These are phyloP conservation scores for Fragosphaeria purpurea DNA, from an alignment of 2,329 filamentous ascomycete species.

Conservation along the genomic window DNA sequence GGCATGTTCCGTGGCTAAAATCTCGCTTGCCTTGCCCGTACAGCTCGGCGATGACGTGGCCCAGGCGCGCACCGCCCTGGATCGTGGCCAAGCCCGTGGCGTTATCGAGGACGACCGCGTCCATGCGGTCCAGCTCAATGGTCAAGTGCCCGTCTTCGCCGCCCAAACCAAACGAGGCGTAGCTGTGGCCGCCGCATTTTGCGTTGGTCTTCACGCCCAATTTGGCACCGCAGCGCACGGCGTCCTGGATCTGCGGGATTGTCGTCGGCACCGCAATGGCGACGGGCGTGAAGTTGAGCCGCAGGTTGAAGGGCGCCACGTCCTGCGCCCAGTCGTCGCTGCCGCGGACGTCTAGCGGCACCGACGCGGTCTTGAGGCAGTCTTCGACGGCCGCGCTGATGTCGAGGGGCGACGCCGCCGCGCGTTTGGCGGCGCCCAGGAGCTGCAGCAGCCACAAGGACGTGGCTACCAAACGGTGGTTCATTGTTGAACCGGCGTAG, in stretches of 20 bases:
- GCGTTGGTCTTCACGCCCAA: conserved; percentile 34
- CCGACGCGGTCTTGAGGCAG: conserved; percentile 15
- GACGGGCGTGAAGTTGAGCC: conserved; percentile 27
- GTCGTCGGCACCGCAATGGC: conserved; percentile 33
- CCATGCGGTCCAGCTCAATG: conserved; percentile 35
- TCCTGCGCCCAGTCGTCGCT: conserved; percentile 24
- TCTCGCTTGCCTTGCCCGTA: conserved; percentile 28
- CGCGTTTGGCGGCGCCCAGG: background rate
- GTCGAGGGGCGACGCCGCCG: conserved; percentile 12
- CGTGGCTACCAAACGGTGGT: background rate
- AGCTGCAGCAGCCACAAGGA: conserved; percentile 3
- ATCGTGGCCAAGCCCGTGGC: conserved; percentile 30
- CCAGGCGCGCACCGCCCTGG: conserved; percentile 39
- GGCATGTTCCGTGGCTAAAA: conserved; percentile 40
- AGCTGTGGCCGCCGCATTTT: conserved; percentile 40
- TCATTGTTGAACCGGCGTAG: background rate
- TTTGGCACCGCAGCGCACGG: conserved; percentile 32
- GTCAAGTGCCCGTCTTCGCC: conserved; percentile 37
- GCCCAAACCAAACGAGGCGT: conserved; percentile 36
- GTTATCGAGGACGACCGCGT: conserved; percentile 30
- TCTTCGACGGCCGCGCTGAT: conserved; percentile 14
- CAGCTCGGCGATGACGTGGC: conserved; percentile 31
- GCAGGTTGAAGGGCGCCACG: conserved; percentile 22
- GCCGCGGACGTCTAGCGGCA: conserved; percentile 13
- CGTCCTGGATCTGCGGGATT: conserved; percentile 32